Percentiles rank a stretch among this genome's conserved stretches.
Evolutionary conservation across 495 filamentous ascomycete genomes (phyloP).

Genomic region (Hyphodiscus hymeniophilus): DNA sequence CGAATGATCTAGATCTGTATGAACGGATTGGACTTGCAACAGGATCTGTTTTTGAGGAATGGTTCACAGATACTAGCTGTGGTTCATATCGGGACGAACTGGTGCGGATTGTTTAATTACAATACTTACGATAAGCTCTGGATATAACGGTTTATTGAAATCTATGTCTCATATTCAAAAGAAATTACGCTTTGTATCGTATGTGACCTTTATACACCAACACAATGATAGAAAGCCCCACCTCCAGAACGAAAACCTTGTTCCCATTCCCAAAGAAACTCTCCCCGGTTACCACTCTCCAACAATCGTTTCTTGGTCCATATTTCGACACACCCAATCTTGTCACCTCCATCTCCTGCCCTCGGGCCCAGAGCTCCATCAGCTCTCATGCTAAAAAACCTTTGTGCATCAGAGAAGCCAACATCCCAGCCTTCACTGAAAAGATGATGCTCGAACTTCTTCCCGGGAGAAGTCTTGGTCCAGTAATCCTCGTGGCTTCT

Average conservation of each 20-base stretch:
- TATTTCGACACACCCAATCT: constrained; percentile 43
- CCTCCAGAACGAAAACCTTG: constrained; percentile 40
- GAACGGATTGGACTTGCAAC: too few relatives aligned
- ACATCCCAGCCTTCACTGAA: constrained; percentile 44
- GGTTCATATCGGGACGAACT: too few relatives aligned
- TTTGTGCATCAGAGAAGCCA: constrained; percentile 40
- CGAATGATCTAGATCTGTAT: too few relatives aligned
- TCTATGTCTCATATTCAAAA: too few relatives aligned
- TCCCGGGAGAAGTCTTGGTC: constrained; percentile 31
- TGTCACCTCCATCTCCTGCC: constrained; percentile 30
- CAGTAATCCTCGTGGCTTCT: constrained; percentile 35
- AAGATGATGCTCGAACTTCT: constrained; percentile 38
- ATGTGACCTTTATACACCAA: constrained; percentile 2
- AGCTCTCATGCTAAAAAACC: constrained; percentile 34
- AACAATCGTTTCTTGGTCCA: constrained; percentile 45
- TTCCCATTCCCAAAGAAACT: constrained; percentile 44
- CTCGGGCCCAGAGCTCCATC: constrained; percentile 7
- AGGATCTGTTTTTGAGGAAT: too few relatives aligned
- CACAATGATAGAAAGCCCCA: constrained; percentile 26
- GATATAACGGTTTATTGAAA: too few relatives aligned
- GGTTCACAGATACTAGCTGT: too few relatives aligned
- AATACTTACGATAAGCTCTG: too few relatives aligned
- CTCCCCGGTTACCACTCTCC: constrained; percentile 33
- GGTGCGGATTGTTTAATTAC: too few relatives aligned
- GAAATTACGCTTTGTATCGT: too few relatives aligned